Base-by-base conservation (phyloP, 2,329 filamentous ascomycete species). In the Talaromyces sp. region DNA sequence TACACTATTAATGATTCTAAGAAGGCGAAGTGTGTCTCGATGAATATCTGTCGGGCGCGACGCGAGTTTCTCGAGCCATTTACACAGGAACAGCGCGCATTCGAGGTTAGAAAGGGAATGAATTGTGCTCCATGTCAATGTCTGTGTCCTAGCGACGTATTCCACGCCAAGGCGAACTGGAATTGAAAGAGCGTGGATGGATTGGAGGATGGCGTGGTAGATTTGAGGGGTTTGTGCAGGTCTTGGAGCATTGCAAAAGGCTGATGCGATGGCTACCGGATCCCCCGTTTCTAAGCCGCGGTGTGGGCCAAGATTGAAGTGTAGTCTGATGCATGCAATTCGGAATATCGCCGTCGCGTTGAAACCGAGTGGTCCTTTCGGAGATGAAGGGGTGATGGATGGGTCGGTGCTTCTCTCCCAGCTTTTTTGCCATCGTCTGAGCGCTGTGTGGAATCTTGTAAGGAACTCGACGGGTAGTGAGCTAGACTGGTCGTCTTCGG, bases 61-160 rank as follows among this genome's bases (percentile, higher is more conserved):
- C 51, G 51, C 61, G 61, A 64, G 49, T n/a, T 5, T 64, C 61
- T 64, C 61, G 53, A 73, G 73, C 82, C 81, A 84, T 65, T 81
- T 78, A 54, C 74, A 78, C 1, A 83, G 72, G 4, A 83, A 67
- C 1, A 83, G 70, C 3, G 75, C 76, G 62, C 75, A 78, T 68
- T 78, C 76, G 2, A 78, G 67, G 59, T 74, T 76, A 10, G 72
- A 74, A 7, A 77, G 69, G 1, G 75, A 76, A 65, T 77, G 75
- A 8, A 73, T 72, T 2, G 77, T 74, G 63, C 75, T 77, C 76
- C 76, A 78, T 63, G 75, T 77, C 53, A 78, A 74, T 3, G 75
- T 73, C 64, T 78, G 76, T 38, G 73, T 78, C 25, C 72, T 71
- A 2, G 74, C 76, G 51, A 78, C 73, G 51, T 75, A 74, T 29